Evolutionary conservation across 2,329 filamentous ascomycete species (phyloP), one percentile per base, ranked within the genome.

Genomic region (Fusarium temperatum): DNA sequence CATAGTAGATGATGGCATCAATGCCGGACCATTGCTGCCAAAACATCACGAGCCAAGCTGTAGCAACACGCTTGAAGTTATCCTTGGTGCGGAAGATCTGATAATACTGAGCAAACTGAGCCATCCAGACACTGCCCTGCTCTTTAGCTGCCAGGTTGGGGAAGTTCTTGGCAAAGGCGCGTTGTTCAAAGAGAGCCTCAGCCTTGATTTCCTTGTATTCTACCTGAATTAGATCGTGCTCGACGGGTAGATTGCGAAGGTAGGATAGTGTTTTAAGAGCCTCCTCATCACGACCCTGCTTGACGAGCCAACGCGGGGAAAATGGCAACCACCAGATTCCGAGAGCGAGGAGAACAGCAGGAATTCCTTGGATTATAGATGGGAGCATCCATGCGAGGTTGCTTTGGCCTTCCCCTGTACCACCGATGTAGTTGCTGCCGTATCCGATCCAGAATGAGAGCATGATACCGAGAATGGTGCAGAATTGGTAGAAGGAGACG

Each of bases 201-300:
- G 93, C 92, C 80, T 94, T 93, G 83, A 96, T 95, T 79, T 95
- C 93, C 24, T 94, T 87, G 78, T 92, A 94, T 77, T 96, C 93
- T 7, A 94, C 85, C 74, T 93, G 89, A 51, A 95, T 87, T 0
- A 93, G 86, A 54, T 93, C 90, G 78, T 94, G 87, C 70, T 92
- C 88, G n/a, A 84, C 78, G 0, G 89, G 80, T 0, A 94, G 85
- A 11, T 87, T 87, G 39, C 93, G 90, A 13, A 96, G 88, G 62
- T 80, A 86, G 0, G 92, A 88, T 3, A 96, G 87, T 0, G 39
- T 82, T 61, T 69, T 64, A n/a, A 75, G 58, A 2, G 91, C 92
- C 80, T 95, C 92, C 0, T 87, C 86, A 75, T 94, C 92, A 22
- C 92, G 91, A 63, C 86, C 86, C 77, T 93, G 90, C 80, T 94